Evolutionary conservation across 2,329 filamentous ascomycete genomes (phyloP).

Genomic region (Talaromyces sp.): DNA sequence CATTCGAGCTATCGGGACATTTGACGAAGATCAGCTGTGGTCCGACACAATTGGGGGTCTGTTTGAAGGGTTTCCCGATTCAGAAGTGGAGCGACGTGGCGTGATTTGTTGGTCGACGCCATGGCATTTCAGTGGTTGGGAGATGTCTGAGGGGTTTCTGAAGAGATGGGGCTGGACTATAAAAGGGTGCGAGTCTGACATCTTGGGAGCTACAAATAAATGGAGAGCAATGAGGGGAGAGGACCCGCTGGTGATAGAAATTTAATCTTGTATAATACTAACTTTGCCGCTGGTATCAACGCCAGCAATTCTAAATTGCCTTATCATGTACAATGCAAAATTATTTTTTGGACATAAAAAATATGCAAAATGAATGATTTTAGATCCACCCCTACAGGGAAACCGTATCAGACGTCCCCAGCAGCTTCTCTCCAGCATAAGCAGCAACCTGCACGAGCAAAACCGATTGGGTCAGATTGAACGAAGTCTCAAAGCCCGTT

Average conservation of each 20-base stretch:
- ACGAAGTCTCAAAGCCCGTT: too few relatives aligned
- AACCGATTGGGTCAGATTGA: too few relatives aligned
- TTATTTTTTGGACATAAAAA: too few relatives aligned
- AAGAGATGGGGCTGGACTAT: conserved; percentile 1
- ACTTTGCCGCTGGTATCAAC: background rate
- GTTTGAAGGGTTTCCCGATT: conserved; percentile 2
- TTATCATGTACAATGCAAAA: too few relatives aligned
- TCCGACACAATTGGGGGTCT: conserved; percentile 2
- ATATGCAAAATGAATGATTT: too few relatives aligned
- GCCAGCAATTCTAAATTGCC: too few relatives aligned
- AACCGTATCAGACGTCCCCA: too few relatives aligned
- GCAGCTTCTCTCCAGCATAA: too few relatives aligned
- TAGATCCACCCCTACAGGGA: too few relatives aligned
- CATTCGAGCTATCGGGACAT: conserved; percentile 1
- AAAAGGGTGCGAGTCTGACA: conserved; percentile 1
- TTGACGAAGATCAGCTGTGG: conserved; percentile 5
- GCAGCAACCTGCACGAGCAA: too few relatives aligned
- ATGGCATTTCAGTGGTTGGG: conserved; percentile 7
- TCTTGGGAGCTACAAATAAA: conserved; percentile 1
- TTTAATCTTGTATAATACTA: background rate
- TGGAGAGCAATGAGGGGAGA: conserved; percentile 2
- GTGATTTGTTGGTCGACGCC: conserved; percentile 6
- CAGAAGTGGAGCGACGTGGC: conserved; percentile 3
- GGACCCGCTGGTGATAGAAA: background rate
- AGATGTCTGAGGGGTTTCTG: conserved; percentile 4